Base-by-base conservation (phyloP, 345 rosid genomes). In the Clarkia xantiana region DNA sequence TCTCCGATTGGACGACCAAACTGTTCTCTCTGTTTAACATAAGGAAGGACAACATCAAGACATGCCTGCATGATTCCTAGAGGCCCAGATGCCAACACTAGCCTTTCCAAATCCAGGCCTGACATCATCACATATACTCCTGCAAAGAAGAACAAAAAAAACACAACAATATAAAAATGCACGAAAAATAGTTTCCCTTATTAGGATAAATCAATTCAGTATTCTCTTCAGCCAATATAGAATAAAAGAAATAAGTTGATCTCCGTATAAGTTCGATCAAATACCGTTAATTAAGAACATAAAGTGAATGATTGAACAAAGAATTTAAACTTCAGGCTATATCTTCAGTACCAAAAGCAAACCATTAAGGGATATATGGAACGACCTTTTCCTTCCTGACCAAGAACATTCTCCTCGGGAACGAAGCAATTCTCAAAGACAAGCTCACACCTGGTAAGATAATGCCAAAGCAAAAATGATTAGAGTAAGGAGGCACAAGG, bases 51-150 rank as follows among this genome's bases (percentile, higher is more conserved):
- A 22, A 59, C 78, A 68, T 90, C 97, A 47, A 90, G 85, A 63
- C 93, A 83, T 60, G 93, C 88, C 71, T 90, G 96, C 96, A 90
- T 90, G 59, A 90, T 90, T 52, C 96, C 94, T 38, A 90, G 59
- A 5, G 97, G 97, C 16, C 96, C 96, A 71, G 84, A 81, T 45
- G 94, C 79, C 71, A 90, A 79, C 45, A 90, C 84, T 69, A 83
- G 96, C 68, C 94, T 74, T 72, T 90, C 96, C 71, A 90, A 69
- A 79, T 86, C 97, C 7, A 90, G 79, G 53, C 97, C 94, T 0
- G 97, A 86, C 96, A 90, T 90, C 79, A 90, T 72, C 56, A 86
- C 88, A 66, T 86, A 86, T 45, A 81, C 97, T 40, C 95, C 95
- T 86, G 78, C 63, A 70, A 65, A 17, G 14, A 44, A n/a, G 46